Evolutionary conservation across 2,329 filamentous ascomycete genomes (phyloP).

Genomic region (Pseudogymnoascus sp.): DNA sequence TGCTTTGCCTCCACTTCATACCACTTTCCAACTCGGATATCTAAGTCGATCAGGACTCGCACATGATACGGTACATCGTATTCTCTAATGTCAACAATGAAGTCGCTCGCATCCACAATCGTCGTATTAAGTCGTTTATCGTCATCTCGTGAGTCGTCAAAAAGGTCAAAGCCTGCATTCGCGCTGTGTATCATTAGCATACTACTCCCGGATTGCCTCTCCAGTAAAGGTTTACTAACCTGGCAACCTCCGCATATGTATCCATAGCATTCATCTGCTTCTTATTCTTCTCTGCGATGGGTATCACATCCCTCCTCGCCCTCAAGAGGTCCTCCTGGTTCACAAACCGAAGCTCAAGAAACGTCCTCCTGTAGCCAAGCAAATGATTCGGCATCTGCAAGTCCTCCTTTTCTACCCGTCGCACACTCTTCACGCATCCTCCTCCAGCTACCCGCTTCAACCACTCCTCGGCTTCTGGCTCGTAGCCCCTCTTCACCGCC

Average conservation of each 20-base stretch:
- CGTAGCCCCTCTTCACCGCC: conserved; percentile 77
- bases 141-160: conserved; percentile 77
- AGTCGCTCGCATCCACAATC: conserved; percentile 87
- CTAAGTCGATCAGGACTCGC: conserved; percentile 79
- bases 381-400: conserved; percentile 92
- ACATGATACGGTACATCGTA: conserved; percentile 99
- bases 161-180: conserved; percentile 84
- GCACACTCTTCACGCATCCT: conserved; percentile 71
- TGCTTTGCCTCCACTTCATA: conserved; percentile 94
- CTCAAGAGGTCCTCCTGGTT: conserved; percentile 82
- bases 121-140: conserved; percentile 68
- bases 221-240: conserved; percentile 44
- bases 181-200: conserved; percentile 40
- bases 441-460: conserved; percentile 68
- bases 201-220: neutral
- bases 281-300: conserved; percentile 92
- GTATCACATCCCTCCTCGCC: conserved; percentile 77
- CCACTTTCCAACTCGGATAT: conserved; percentile 95
- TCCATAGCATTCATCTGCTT: conserved; percentile 96
- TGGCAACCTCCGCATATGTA: conserved; percentile 92
- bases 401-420: conserved; percentile 83
- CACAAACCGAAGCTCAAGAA: conserved; percentile 76
- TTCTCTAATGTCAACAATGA: conserved; percentile 95
- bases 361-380: conserved; percentile 79
- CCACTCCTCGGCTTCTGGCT: conserved; percentile 96